Evolutionary conservation across 768 basidiomycete genomes (phyloP).

Genomic region (Auriscalpium orientale): DNA sequence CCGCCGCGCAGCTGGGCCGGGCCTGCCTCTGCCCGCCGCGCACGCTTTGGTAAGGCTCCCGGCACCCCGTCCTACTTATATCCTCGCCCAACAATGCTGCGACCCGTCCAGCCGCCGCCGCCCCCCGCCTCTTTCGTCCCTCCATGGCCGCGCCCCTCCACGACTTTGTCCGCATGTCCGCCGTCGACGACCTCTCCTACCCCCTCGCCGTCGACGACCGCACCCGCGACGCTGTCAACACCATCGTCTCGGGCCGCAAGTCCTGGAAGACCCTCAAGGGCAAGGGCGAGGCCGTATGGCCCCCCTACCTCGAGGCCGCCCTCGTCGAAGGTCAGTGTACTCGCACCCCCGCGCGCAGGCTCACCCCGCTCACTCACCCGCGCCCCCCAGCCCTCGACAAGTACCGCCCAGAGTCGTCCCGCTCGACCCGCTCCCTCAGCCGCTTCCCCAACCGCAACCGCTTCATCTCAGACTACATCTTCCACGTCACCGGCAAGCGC

Average conservation of each 20-base stretch:
- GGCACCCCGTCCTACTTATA: too few relatives aligned
- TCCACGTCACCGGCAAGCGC: slow-evolving; percentile 56
- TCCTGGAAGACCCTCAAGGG: slow-evolving; percentile 71
- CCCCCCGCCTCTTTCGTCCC: slow-evolving; percentile 3
- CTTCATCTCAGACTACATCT: slow-evolving; percentile 76
- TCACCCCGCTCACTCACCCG: slow-evolving; percentile 9
- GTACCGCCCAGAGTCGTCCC: slow-evolving; percentile 64
- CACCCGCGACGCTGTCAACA: slow-evolving; percentile 50
- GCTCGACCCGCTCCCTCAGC: slow-evolving; percentile 65
- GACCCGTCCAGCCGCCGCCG: slow-evolving; percentile 4
- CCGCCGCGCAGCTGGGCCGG: too few relatives aligned
- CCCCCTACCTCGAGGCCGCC: slow-evolving; percentile 69
- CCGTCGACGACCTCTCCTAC: slow-evolving; percentile 14
- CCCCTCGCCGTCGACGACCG: slow-evolving; percentile 14
- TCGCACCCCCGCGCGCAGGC: neutral
- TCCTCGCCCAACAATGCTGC: neutral
- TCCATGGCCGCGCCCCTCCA: slow-evolving; percentile 13
- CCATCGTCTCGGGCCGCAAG: slow-evolving; percentile 61
- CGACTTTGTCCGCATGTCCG: slow-evolving; percentile 16
- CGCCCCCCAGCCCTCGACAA: slow-evolving; percentile 49
- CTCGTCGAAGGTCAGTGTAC: slow-evolving; percentile 60
- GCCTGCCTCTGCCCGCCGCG: too few relatives aligned
- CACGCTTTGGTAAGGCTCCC: too few relatives aligned
- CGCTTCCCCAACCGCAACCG: slow-evolving; percentile 75
- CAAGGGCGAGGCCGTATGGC: slow-evolving; percentile 68